Conservation (phyloP, 495 filamentous ascomycete species). For the Venustampulla echinocandica region DNA sequence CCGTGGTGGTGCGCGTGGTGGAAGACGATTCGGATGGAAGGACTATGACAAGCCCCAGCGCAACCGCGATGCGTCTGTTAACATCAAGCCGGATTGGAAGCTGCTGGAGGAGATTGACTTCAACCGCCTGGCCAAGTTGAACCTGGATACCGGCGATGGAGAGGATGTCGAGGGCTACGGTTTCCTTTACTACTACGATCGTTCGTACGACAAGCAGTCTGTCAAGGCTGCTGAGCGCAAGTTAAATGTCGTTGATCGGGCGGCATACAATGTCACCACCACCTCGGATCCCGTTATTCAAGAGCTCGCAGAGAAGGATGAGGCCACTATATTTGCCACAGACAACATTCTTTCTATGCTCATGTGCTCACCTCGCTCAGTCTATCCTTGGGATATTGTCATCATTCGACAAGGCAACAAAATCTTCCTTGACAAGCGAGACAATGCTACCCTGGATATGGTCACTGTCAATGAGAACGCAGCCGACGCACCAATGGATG, state of each 20-base stretch:
- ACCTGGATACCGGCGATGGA: constrained; percentile 85
- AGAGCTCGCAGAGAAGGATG: constrained; percentile 91
- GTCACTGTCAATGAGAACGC: constrained; percentile 99
- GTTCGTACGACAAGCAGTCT: constrained; percentile 82
- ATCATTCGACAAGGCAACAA: constrained; percentile 86
- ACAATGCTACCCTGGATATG: constrained; percentile 86
- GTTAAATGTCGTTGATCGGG: constrained; percentile 79
- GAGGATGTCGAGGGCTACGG: constrained; percentile 93
- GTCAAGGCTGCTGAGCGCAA: constrained; percentile 82
- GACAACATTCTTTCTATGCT: constrained; percentile 97
- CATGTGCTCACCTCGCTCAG: constrained; percentile 91
- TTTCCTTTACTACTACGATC: constrained; percentile 96
- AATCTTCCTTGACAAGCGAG: constrained; percentile 97
- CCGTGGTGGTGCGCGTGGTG: constrained; percentile 48
- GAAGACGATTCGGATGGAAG: constrained; percentile 93
- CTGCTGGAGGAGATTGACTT: constrained; percentile 98
- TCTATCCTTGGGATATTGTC: constrained; percentile 97
- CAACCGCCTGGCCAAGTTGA: constrained; percentile 86
- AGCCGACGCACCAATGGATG: constrained; percentile 87
- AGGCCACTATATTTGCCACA: constrained; percentile 94
- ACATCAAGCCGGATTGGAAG: constrained; percentile 88
- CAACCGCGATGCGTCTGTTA: constrained; percentile 89
- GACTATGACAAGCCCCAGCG: constrained; percentile 97
- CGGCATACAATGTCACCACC: constrained; percentile 95
- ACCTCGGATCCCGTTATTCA: constrained; percentile 94